Evolutionary conservation across 495 filamentous ascomycete species (phyloP), one percentile per base, ranked within the genome.

Genomic region (Emericellopsis terricola): DNA sequence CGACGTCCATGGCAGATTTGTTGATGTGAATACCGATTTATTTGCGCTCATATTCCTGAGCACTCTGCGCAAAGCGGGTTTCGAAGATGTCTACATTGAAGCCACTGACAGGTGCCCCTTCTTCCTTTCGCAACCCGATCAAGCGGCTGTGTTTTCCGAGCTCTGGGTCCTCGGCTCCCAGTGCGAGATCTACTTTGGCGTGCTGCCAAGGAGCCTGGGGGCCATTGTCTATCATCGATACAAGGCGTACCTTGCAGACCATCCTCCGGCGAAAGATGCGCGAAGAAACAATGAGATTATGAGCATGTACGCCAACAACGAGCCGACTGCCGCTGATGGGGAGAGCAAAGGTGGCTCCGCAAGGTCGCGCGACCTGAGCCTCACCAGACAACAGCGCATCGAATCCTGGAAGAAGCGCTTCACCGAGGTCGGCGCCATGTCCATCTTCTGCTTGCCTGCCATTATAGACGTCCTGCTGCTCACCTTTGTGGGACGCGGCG

Each of bases 81-180:
- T 50, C 8, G 42, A 50, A 9, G 40, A 50, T 15, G 42, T 50
- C 1, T 48, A 48, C 19, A 19, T 45, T 6, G 47, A 50, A 19
- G 37, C 47, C 8, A 50, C 47, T 0, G 47, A 50, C 18, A 44
- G 39, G 27, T 50, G 47, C 20, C 47, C 47, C 11, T 19, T 50
- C 13, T 50, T 50, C 28, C 28, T 29, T 29, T 42, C 44, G 1
- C 47, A 48, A 13, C 36, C 45, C 1, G 47, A 50, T 19, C 47
- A 50, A 35, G 47, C 47, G 3, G 47, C 45, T 13, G 47, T 50
- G 2, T 50, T 50, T 15, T 37, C 45, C 6, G 47, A 50, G 26
- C 35, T 50, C 0, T 50, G 47, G 47, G 47, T 47, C 4, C 20
- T 50, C 10, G 47, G 47, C 8, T 50, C 47, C 2, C 46, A 51